Percentiles rank a stretch among this genome's conserved stretches.
Conservation (phyloP, 1,139 yeast species). For the Zygosaccharomyces pseudobailii region DNA sequence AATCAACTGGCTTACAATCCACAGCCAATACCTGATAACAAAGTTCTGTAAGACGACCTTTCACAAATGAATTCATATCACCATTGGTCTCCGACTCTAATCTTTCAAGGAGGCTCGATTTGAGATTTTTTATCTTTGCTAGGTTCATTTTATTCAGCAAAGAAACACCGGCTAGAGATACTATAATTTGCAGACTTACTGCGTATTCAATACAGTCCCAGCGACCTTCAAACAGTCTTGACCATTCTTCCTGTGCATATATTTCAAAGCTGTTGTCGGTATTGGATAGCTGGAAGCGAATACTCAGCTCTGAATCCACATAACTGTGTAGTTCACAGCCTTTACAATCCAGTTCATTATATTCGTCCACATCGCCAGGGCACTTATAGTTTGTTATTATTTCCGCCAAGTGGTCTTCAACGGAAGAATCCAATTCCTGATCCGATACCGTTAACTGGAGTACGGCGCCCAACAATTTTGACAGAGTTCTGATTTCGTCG, state of each 20-base stretch:
- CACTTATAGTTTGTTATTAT: slow-evolving; percentile 6
- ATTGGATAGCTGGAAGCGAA: slow-evolving; percentile 13
- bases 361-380: not conserved
- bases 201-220: slow-evolving; percentile 11
- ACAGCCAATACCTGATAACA: slow-evolving; percentile 15
- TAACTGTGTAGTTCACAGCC: slow-evolving; percentile 14
- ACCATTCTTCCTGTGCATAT: slow-evolving; percentile 10
- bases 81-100: not conserved
- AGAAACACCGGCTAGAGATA: slow-evolving; percentile 18
- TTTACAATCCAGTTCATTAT: not conserved
- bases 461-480: slow-evolving; percentile 5
- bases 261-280: slow-evolving; percentile 15
- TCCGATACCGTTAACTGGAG: slow-evolving; percentile 6
- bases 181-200: slow-evolving; percentile 17
- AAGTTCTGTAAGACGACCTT: slow-evolving; percentile 12
- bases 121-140: slow-evolving; percentile 10
- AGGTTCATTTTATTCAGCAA: slow-evolving; percentile 19
- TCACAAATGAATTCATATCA: not conserved
- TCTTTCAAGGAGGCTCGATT: slow-evolving; percentile 7
- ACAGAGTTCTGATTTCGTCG: slow-evolving; percentile 6
- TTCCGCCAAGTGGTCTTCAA: slow-evolving; percentile 5
- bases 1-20: slow-evolving; percentile 15
- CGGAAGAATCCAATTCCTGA: slow-evolving; percentile 1
- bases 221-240: slow-evolving; percentile 4
- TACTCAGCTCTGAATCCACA: slow-evolving; percentile 15